phyloP scores from a whole-genome alignment of 768 basidiomycete genomes.

The Amanita inopinata region DNA sequence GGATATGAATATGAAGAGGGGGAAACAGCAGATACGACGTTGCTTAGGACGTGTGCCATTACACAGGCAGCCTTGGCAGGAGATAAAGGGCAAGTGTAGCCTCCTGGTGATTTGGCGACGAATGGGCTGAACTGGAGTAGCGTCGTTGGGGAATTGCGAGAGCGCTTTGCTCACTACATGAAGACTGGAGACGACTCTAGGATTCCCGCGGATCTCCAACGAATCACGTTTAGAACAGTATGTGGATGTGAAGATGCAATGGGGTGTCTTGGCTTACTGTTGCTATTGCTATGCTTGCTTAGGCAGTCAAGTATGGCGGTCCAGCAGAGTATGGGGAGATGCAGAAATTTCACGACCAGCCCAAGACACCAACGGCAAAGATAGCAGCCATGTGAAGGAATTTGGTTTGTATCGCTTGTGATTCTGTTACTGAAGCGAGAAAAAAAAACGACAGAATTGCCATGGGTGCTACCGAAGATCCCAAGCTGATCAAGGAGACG shows the following conservation, averaged over 20 bases:
- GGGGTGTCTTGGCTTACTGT: not conserved
- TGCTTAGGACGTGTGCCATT: conserved; percentile 71
- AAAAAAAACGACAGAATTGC: conserved; percentile 58
- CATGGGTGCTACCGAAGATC: conserved; percentile 51
- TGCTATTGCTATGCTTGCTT: conserved; percentile 6
- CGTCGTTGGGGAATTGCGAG: conserved; percentile 61
- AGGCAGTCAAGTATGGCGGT: conserved; percentile 74
- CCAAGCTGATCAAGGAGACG: conserved; percentile 48
- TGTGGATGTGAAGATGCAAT: too few relatives aligned
- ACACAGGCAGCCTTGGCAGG: conserved; percentile 29
- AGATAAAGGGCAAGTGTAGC: conserved; percentile 17
- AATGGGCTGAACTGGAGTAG: conserved; percentile 26
- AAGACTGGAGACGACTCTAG: conserved; percentile 63
- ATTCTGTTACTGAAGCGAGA: not conserved
- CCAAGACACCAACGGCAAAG: conserved; percentile 64
- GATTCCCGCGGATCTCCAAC: conserved; percentile 75
- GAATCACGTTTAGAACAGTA: conserved; percentile 43
- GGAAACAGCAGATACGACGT: conserved; percentile 60
- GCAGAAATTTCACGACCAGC: conserved; percentile 57
- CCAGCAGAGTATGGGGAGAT: conserved; percentile 65
- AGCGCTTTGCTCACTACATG: conserved; percentile 62
- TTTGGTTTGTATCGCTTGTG: not conserved
- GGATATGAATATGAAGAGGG: conserved; percentile 63
- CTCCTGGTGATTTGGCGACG: not conserved
- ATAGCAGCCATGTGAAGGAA: conserved; percentile 56